phyloP scores from a whole-genome alignment of 2,329 filamentous ascomycete genomes.

The Cercospora beticola region DNA sequence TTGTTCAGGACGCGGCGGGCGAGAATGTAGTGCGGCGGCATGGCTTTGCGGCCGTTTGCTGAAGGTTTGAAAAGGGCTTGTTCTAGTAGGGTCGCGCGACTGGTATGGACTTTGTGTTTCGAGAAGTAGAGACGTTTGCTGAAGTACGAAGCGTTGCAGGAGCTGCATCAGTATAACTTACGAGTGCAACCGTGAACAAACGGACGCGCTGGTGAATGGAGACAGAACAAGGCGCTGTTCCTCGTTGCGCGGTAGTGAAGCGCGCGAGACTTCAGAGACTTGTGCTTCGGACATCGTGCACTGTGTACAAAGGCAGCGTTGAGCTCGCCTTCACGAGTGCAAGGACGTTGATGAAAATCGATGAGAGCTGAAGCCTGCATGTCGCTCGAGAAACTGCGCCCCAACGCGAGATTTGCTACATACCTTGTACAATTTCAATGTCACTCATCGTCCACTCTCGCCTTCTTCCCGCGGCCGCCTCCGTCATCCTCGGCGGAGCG shows the following conservation, averaged over 20 bases:
- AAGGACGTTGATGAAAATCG: not conserved
- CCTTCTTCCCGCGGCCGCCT: conserved; percentile 62
- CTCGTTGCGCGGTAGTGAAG: not conserved
- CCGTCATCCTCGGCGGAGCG: conserved; percentile 72
- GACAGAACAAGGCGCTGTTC: not conserved
- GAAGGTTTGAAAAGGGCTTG: not conserved
- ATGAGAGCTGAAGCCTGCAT: not conserved
- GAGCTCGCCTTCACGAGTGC: not conserved
- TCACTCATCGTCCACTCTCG: conserved; percentile 71
- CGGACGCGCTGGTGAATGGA: not conserved
- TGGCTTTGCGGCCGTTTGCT: not conserved
- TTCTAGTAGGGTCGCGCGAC: not conserved
- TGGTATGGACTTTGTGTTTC: not conserved
- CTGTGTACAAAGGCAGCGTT: not conserved
- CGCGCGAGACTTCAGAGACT: not conserved
- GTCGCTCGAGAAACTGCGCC: not conserved
- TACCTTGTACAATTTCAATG: conserved; percentile 39
- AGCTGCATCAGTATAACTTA: not conserved
- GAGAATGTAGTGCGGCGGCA: not conserved
- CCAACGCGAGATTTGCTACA: not conserved
- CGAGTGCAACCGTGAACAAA: not conserved
- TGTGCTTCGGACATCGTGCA: not conserved
- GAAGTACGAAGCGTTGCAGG: not conserved
- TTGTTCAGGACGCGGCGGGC: not conserved
- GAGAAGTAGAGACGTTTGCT: not conserved